Percentiles rank a stretch among this genome's conserved stretches.
phyloP scores from a whole-genome alignment of 2,329 filamentous ascomycete genomes.

The Alternaria burnsii region DNA sequence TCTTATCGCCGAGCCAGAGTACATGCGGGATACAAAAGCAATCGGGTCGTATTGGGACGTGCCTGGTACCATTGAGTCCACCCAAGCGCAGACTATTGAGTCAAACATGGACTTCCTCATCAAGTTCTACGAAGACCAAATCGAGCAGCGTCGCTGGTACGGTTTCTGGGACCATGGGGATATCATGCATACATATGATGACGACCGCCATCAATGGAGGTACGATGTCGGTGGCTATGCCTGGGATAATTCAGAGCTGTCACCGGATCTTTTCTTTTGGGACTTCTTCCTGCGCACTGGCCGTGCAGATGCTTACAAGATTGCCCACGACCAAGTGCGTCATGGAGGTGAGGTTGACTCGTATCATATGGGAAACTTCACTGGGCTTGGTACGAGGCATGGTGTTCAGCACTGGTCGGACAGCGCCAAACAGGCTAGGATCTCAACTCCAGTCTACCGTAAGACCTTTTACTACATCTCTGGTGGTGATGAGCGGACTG shows the following conservation, averaged over 20 bases:
- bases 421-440: constrained; percentile 68
- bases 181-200: constrained; percentile 69
- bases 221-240: constrained; percentile 71
- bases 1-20: constrained; percentile 58
- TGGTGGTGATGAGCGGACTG: constrained; percentile 64
- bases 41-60: constrained; percentile 65
- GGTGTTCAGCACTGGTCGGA: constrained; percentile 70
- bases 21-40: constrained; percentile 62
- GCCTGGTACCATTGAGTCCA: constrained; percentile 47
- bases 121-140: constrained; percentile 64
- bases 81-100: constrained; percentile 54
- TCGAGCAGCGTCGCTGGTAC: constrained; percentile 68
- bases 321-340: constrained; percentile 66
- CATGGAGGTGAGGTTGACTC: constrained; percentile 70
- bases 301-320: constrained; percentile 64
- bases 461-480: constrained; percentile 66
- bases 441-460: constrained; percentile 66
- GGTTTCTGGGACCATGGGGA: constrained; percentile 71
- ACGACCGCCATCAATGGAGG: constrained; percentile 66
- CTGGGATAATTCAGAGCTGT: constrained; percentile 72
- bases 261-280: constrained; percentile 70
- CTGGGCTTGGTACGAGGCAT: constrained; percentile 69
- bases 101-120: constrained; percentile 64
- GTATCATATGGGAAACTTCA: constrained; percentile 67
- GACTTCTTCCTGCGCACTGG: constrained; percentile 69